These are phyloP conservation scores for Phytomonas serpens DNA, from an alignment of 208 protist genomes.

Conservation along the genomic window DNA sequence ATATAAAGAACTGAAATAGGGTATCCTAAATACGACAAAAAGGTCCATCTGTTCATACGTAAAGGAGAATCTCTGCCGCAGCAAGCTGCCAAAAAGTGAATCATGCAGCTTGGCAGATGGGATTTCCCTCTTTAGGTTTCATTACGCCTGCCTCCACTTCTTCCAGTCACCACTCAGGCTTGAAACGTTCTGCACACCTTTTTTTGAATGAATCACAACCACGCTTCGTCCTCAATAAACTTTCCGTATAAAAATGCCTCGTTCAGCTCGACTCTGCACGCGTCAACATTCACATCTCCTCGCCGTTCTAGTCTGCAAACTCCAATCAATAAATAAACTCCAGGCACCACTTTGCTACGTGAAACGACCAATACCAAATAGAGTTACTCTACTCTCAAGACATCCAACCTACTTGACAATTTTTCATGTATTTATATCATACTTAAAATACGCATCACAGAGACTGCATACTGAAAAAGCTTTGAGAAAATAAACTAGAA, in stretches of 20 bases:
- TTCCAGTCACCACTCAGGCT: not conserved
- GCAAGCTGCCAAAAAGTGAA: not conserved
- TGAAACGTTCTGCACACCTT: not conserved
- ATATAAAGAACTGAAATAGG: not conserved
- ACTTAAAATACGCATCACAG: not conserved
- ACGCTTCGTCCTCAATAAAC: not conserved
- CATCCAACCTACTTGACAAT: not conserved
- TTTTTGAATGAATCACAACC: not conserved
- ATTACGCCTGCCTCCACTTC: not conserved
- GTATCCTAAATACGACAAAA: not conserved
- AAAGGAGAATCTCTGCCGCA: not conserved
- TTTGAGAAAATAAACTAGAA: conserved; percentile 8
- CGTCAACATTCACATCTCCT: not conserved
- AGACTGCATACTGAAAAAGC: not conserved
- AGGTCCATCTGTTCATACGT: not conserved
- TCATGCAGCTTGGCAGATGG: not conserved
- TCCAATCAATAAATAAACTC: not conserved
- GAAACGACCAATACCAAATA: not conserved
- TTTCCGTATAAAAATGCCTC: not conserved
- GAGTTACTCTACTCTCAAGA: not conserved
- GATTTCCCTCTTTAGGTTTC: not conserved
- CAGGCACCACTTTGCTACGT: not conserved
- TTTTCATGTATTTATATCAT: not conserved
- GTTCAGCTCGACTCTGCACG: not conserved
- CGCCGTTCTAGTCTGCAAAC: not conserved